Evolutionary conservation across 495 filamentous ascomycete genomes (phyloP).

Genomic region (Venustampulla echinocandica): DNA sequence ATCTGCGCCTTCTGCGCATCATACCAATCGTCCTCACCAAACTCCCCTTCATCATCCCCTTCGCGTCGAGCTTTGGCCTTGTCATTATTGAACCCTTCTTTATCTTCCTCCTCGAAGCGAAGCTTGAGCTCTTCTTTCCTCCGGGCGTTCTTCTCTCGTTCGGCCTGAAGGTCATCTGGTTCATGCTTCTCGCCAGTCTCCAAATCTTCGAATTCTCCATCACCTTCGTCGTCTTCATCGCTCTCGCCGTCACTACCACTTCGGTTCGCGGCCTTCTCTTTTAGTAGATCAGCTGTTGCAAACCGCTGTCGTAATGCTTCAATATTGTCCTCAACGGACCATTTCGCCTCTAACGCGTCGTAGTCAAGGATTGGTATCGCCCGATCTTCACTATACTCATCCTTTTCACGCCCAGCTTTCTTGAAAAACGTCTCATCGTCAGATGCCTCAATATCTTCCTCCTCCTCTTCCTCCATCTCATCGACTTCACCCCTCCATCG

Average conservation of each 20-base stretch:
- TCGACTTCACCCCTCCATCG: constrained; percentile 66
- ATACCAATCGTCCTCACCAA: constrained; percentile 98
- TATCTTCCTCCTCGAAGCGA: constrained; percentile 93
- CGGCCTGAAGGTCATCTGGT: constrained; percentile 53
- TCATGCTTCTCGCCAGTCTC: constrained; percentile 55
- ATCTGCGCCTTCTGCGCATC: constrained; percentile 90
- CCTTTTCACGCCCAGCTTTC: constrained; percentile 55
- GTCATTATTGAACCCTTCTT: constrained; percentile 83
- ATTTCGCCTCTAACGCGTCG: constrained; percentile 70
- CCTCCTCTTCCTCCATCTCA: constrained; percentile 30
- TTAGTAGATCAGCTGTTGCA: constrained; percentile 53
- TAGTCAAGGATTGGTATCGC: constrained; percentile 73
- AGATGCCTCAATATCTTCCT: constrained; percentile 48
- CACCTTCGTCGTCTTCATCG: constrained; percentile 47
- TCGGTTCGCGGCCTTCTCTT: constrained; percentile 39
- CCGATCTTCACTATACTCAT: constrained; percentile 61
- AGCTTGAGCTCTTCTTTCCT: constrained; percentile 90
- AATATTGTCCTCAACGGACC: constrained; percentile 69
- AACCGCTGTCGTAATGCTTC: constrained; percentile 68
- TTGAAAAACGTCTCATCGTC: constrained; percentile 80
- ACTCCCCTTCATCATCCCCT: constrained; percentile 58
- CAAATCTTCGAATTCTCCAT: constrained; percentile 84
- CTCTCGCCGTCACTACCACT: constrained; percentile 42
- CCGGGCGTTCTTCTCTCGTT: constrained; percentile 83
- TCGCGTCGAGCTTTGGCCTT: constrained; percentile 60